Evolutionary conservation across 163 green algal genomes (phyloP).

Genomic region (Scenedesmus sp.): DNA sequence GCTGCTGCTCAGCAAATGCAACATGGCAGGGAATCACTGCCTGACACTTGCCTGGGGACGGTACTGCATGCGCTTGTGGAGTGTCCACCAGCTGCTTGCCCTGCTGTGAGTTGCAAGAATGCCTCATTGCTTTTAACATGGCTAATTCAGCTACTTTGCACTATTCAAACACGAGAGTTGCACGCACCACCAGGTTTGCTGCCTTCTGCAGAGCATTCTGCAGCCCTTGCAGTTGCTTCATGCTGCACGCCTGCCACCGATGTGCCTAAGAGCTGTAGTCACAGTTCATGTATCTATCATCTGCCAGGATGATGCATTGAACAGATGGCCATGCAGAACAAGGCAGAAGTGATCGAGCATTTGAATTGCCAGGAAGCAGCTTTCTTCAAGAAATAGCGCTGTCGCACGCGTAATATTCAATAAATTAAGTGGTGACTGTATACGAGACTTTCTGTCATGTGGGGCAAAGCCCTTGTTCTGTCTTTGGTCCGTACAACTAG

Average conservation of each 20-base stretch:
- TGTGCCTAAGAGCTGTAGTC: not conserved
- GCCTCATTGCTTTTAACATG: not conserved
- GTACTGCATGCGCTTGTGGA: not conserved
- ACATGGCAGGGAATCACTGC: not conserved
- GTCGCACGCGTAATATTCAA: not conserved
- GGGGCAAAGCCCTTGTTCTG: too few relatives aligned
- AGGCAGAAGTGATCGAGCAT: not conserved
- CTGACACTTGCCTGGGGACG: not conserved
- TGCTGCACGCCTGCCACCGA: not conserved
- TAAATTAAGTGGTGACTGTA: too few relatives aligned
- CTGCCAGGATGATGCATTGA: not conserved
- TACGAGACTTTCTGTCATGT: too few relatives aligned
- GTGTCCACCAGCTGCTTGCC: slow-evolving; percentile 13
- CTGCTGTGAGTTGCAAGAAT: not conserved
- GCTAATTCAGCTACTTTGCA: too few relatives aligned
- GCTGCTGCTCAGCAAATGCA: not conserved
- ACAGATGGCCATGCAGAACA: not conserved
- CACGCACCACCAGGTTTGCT: slow-evolving; percentile 45
- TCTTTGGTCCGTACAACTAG: too few relatives aligned
- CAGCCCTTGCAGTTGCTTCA: slow-evolving; percentile 24
- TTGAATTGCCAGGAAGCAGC: not conserved
- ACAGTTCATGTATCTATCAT: not conserved
- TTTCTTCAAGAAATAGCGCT: not conserved
- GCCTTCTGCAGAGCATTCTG: slow-evolving; percentile 22
- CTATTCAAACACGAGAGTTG: not conserved